These are phyloP conservation scores for Rheum nobile DNA, from an alignment of 148 eudicot species.

Conservation along the genomic window DNA sequence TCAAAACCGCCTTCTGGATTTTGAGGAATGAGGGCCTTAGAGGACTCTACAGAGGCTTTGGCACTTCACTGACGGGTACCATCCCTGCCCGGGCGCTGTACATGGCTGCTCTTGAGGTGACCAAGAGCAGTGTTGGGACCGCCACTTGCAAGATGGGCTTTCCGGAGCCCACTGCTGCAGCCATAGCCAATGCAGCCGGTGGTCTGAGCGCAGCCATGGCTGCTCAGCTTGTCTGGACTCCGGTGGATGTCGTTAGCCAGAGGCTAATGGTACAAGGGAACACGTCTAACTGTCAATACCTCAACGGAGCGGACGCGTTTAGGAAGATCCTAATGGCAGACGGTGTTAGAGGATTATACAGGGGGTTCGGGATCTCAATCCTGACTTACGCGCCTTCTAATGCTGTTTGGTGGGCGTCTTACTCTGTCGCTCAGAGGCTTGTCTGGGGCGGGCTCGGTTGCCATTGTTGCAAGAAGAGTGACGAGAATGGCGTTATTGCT, in stretches of 20 bases:
- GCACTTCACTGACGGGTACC: slow-evolving; percentile 73
- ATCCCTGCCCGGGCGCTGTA: slow-evolving; percentile 81
- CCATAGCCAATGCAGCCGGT: slow-evolving; percentile 69
- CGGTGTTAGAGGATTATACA: slow-evolving; percentile 51
- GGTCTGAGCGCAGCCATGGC: slow-evolving; percentile 76
- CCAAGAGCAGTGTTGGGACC: slow-evolving; percentile 61
- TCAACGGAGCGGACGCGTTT: slow-evolving; percentile 72
- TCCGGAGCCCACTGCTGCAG: slow-evolving; percentile 45
- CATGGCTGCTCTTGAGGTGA: slow-evolving; percentile 80
- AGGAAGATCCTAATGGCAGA: slow-evolving; percentile 42
- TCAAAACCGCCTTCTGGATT: slow-evolving; percentile 26
- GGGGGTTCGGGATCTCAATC: slow-evolving; percentile 82
- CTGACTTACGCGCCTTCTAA: slow-evolving; percentile 59
- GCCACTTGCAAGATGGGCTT: slow-evolving; percentile 42
- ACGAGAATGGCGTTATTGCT: slow-evolving; percentile 7
- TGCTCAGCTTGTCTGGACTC: slow-evolving; percentile 96
- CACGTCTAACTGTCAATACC: slow-evolving; percentile 20
- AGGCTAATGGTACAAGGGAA: slow-evolving; percentile 73
- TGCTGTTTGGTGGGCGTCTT: slow-evolving; percentile 78
- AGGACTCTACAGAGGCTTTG: slow-evolving; percentile 68
- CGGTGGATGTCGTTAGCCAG: slow-evolving; percentile 84
- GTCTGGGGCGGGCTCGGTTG: slow-evolving; percentile 51
- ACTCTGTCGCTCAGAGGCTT: slow-evolving; percentile 49
- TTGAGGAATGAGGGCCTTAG: slow-evolving; percentile 42
- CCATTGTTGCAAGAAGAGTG: slow-evolving; percentile 25